Evolutionary conservation across 768 basidiomycete genomes (phyloP).

Genomic region (Lactarius psammicola): DNA sequence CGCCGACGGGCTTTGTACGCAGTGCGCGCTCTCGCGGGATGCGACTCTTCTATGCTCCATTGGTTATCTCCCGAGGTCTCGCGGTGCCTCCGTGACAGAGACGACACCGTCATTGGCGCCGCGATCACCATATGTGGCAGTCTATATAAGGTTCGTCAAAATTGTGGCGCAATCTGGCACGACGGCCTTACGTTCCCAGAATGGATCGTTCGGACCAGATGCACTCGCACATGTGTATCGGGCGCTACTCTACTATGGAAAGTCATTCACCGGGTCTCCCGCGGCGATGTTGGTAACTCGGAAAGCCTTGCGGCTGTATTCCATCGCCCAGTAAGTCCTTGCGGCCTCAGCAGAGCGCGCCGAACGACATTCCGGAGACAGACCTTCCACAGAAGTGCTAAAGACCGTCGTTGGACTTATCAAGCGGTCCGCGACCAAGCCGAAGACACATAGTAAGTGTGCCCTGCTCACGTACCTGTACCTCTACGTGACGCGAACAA

Average conservation of each 20-base stretch:
- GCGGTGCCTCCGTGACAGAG: conserved; percentile 22
- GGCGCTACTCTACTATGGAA: conserved; percentile 8
- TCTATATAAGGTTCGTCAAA: conserved; percentile 21
- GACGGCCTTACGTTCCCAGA: conserved; percentile 14
- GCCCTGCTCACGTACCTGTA: background rate
- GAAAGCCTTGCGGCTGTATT: conserved; percentile 22
- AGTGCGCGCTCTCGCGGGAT: conserved; percentile 19
- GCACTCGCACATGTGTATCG: conserved; percentile 7
- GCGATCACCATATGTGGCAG: conserved; percentile 21
- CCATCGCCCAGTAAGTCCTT: conserved; percentile 18
- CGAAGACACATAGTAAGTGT: conserved; percentile 17
- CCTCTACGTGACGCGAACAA: background rate
- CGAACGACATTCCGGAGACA: conserved; percentile 8
- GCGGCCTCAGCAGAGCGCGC: background rate
- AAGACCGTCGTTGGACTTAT: conserved; percentile 18
- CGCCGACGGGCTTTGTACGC: conserved; percentile 23
- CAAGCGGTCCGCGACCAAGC: conserved; percentile 13
- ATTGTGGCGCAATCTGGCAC: background rate
- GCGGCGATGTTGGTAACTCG: conserved; percentile 13
- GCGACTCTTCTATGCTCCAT: conserved; percentile 17
- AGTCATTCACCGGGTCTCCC: conserved; percentile 6
- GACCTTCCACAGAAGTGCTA: conserved; percentile 23
- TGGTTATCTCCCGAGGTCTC: conserved; percentile 24
- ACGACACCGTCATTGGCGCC: conserved; percentile 21
- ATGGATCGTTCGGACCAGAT: conserved; percentile 21